Percentiles rank a stretch among this genome's conserved stretches.
phyloP scores from a whole-genome alignment of 768 basidiomycete species.

The Lentinus brumalis region DNA sequence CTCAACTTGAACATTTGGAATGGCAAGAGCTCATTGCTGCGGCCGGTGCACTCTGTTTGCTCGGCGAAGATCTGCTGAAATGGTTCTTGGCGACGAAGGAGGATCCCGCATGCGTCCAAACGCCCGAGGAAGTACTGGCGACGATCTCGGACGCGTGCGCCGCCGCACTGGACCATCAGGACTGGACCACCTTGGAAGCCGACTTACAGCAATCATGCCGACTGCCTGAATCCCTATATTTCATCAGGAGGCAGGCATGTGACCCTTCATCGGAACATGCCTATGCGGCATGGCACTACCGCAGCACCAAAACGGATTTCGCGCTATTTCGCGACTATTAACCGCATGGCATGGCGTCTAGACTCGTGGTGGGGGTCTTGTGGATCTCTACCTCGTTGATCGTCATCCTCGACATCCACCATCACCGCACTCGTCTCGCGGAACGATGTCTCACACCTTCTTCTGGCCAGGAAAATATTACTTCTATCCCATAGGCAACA shows the following conservation, averaged over 20 bases:
- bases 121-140: background rate
- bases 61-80: background rate
- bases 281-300: background rate
- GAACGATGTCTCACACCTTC: constrained; percentile 45
- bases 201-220: background rate
- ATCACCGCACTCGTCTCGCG: constrained; percentile 1
- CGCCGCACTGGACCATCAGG: background rate
- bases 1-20: background rate
- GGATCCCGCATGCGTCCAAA: background rate
- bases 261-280: background rate
- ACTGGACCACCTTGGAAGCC: background rate
- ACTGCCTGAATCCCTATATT: background rate
- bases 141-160: background rate
- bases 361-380: background rate
- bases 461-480: constrained; percentile 46
- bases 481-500: constrained; percentile 65
- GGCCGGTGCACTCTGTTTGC: background rate
- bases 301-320: background rate
- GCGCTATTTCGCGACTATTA: no score
- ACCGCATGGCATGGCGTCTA: background rate
- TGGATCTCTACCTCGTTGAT: background rate
- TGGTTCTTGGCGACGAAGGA: background rate
- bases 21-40: background rate
- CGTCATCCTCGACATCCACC: background rate
- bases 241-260: background rate